Percentiles rank a stretch among this genome's conserved stretches.
These are phyloP conservation scores for Paecilomyces variotii DNA, from an alignment of 2,329 filamentous ascomycete genomes.

Conservation along the genomic window DNA sequence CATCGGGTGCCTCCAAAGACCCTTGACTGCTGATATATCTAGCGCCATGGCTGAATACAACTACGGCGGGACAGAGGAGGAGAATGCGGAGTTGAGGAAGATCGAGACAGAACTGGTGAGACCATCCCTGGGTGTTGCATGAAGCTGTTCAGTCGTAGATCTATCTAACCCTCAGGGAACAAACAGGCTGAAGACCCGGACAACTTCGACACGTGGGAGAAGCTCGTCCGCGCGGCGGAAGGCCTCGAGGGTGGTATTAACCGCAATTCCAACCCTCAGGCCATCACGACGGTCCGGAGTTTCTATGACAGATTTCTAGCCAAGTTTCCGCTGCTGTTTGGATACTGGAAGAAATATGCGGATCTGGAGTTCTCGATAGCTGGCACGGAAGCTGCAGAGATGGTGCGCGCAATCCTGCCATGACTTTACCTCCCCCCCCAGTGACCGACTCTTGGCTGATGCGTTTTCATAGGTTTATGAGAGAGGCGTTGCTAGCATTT, in stretches of 20 bases:
- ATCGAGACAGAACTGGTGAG: slow-evolving; percentile 70
- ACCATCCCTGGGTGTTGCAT: neutral
- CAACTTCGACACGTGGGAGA: slow-evolving; percentile 93
- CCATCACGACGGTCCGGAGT: slow-evolving; percentile 77
- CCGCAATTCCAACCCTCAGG: slow-evolving; percentile 90
- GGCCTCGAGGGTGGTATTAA: slow-evolving; percentile 86
- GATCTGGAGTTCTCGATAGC: slow-evolving; percentile 96
- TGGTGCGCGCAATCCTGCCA: slow-evolving; percentile 51
- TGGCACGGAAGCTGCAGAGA: slow-evolving; percentile 92
- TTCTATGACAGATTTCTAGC: slow-evolving; percentile 87
- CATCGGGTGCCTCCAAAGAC: neutral
- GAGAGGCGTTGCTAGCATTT: slow-evolving; percentile 85
- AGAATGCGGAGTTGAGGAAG: slow-evolving; percentile 73
- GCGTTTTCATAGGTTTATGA: slow-evolving; percentile 67
- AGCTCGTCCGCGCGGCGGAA: slow-evolving; percentile 75
- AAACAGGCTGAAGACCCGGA: slow-evolving; percentile 66
- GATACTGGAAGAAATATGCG: slow-evolving; percentile 99
- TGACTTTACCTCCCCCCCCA: neutral
- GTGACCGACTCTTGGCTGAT: neutral
- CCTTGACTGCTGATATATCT: slow-evolving; percentile 1
- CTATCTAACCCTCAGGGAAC: slow-evolving; percentile 3
- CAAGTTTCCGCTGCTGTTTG: slow-evolving; percentile 92
- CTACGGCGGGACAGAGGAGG: slow-evolving; percentile 68
- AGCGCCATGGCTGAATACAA: slow-evolving; percentile 61
- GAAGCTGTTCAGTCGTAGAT: neutral